phyloP scores from a whole-genome alignment of 495 filamentous ascomycete genomes.

The Aspergillus mulundensis region DNA sequence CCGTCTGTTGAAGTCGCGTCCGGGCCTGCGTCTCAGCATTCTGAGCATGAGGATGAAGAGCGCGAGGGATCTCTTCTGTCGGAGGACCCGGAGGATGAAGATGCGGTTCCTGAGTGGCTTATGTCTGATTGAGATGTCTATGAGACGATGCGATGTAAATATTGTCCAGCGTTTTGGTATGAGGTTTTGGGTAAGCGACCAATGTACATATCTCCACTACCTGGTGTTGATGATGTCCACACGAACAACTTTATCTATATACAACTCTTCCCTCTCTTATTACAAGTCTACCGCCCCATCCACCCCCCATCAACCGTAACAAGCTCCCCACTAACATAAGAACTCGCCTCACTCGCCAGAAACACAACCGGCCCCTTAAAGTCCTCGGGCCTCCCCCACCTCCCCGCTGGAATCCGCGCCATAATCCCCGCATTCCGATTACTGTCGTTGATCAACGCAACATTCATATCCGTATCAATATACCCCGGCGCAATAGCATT shows the following conservation, averaged over 20 bases:
- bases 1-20: background rate
- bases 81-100: slow-evolving; percentile 64
- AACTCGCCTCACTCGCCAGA: slow-evolving; percentile 52
- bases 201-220: no score
- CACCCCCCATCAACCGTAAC: slow-evolving; percentile 82
- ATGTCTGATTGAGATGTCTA: slow-evolving; percentile 25
- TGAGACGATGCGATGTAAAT: background rate
- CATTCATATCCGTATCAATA: slow-evolving; percentile 91
- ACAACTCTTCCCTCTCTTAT: no score
- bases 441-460: slow-evolving; percentile 69
- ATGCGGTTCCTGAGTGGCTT: slow-evolving; percentile 65
- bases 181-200: no score
- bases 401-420: slow-evolving; percentile 75
- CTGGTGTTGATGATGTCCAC: no score
- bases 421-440: slow-evolving; percentile 67
- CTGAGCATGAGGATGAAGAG: slow-evolving; percentile 33
- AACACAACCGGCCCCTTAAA: slow-evolving; percentile 38
- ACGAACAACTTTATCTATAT: no score
- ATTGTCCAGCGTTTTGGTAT: no score
- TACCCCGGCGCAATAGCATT: slow-evolving; percentile 81
- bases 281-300: slow-evolving; percentile 79
- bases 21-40: slow-evolving; percentile 11
- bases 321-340: slow-evolving; percentile 76
- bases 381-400: slow-evolving; percentile 51
- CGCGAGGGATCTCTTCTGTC: slow-evolving; percentile 49